phyloP scores from a whole-genome alignment of 106 monocot species.

The Triglochin maritima region DNA sequence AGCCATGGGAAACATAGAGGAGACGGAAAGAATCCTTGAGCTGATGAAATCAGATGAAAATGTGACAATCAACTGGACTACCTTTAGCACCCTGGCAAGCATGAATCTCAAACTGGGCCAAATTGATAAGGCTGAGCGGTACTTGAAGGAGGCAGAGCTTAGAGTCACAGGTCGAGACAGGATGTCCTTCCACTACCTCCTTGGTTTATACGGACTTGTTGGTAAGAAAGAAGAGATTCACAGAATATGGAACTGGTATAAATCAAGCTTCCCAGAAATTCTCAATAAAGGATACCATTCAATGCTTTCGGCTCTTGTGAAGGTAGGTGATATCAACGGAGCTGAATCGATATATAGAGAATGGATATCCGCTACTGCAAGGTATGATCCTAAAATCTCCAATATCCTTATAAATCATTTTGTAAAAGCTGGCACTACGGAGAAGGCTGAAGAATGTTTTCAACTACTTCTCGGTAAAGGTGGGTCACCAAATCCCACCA shows the following conservation, averaged over 20 bases:
- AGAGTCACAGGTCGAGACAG: conserved; percentile 71
- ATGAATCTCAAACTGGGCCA: conserved; percentile 60
- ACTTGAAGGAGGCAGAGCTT: conserved; percentile 63
- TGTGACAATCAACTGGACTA: conserved; percentile 76
- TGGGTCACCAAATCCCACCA: conserved; percentile 57
- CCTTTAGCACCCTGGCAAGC: conserved; percentile 68
- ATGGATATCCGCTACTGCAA: conserved; percentile 42
- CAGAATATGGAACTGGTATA: conserved; percentile 89
- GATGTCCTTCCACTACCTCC: conserved; percentile 53
- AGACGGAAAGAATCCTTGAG: conserved; percentile 66
- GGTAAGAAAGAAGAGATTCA: conserved; percentile 71
- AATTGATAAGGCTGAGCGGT: conserved; percentile 58
- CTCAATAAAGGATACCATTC: conserved; percentile 70
- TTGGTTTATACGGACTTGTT: conserved; percentile 59
- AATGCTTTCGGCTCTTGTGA: conserved; percentile 62
- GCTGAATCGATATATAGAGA: conserved; percentile 64
- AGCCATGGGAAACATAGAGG: conserved; percentile 33
- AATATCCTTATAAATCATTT: conserved; percentile 61
- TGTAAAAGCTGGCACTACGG: conserved; percentile 36
- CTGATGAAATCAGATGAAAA: conserved; percentile 38
- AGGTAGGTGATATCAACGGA: conserved; percentile 50
- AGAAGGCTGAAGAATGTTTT: conserved; percentile 39
- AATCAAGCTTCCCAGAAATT: conserved; percentile 46
- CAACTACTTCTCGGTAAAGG: conserved; percentile 50
- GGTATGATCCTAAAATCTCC: conserved; percentile 64